Evolutionary conservation across 306 rosid genomes (phyloP).

Genomic region (Echinosophora koreensis): DNA sequence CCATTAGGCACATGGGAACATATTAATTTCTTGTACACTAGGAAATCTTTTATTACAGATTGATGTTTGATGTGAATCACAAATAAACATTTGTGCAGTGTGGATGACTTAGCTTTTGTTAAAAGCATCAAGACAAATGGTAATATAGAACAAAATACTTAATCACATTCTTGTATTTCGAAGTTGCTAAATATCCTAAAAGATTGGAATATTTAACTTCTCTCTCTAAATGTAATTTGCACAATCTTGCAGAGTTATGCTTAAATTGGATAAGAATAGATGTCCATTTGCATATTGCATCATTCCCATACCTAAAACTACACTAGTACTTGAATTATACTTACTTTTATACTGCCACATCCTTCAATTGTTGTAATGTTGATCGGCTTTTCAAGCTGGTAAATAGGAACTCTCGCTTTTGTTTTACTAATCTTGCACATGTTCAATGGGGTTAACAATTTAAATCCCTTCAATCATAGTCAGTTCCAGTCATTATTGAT

Average conservation of each 20-base stretch:
- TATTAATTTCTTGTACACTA: no score
- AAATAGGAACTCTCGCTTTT: no score
- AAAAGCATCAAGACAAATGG: slow-evolving; percentile 26
- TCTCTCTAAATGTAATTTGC: slow-evolving; percentile 1
- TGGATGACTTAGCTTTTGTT: slow-evolving; percentile 33
- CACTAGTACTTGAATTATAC: not conserved
- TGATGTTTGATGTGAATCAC: slow-evolving; percentile 31
- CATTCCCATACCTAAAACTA: slow-evolving; percentile 27
- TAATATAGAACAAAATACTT: slow-evolving; percentile 12
- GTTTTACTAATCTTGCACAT: no score
- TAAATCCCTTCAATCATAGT: not conserved
- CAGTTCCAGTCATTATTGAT: slow-evolving; percentile 5
- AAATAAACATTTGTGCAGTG: slow-evolving; percentile 16
- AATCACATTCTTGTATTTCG: not conserved
- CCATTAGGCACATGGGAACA: slow-evolving; percentile 6
- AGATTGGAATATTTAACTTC: not conserved
- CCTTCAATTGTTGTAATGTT: not conserved
- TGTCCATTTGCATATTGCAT: slow-evolving; percentile 11
- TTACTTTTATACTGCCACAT: not conserved
- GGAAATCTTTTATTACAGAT: slow-evolving; percentile 13
- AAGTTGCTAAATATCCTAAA: not conserved
- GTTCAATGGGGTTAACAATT: slow-evolving; percentile 28
- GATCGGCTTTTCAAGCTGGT: slow-evolving; percentile 23
- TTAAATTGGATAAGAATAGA: not conserved
- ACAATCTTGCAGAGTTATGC: not conserved